Evolutionary conservation across 495 filamentous ascomycete genomes (phyloP).

Genomic region (Xylaria scruposa): DNA sequence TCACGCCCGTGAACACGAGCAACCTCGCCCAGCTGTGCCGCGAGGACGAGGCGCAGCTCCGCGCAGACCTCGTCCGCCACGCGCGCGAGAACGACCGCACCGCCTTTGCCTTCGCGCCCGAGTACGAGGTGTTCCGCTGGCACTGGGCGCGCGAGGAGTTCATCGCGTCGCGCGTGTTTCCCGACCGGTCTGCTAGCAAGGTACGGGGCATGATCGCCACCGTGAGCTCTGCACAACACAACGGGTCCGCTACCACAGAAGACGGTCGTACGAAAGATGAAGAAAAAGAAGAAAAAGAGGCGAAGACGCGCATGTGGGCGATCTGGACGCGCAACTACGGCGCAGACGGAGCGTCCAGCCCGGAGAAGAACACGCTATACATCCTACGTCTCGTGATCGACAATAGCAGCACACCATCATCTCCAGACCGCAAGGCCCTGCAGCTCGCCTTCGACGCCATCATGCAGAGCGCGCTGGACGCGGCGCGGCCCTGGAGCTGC

Average conservation of each 20-base stretch:
- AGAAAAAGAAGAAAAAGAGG: conserved; percentile 36
- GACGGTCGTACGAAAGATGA: conserved; percentile 30
- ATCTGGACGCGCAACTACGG: conserved; percentile 81
- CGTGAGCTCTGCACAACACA: not conserved
- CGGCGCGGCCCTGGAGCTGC: conserved; percentile 51
- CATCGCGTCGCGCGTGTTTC: conserved; percentile 62
- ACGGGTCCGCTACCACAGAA: not conserved
- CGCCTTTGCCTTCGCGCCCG: conserved; percentile 73
- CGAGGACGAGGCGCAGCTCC: conserved; percentile 61
- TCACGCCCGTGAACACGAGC: conserved; percentile 50
- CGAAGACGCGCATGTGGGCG: conserved; percentile 67
- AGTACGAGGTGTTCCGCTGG: conserved; percentile 78
- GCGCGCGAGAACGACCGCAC: conserved; percentile 41
- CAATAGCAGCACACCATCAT: conserved; percentile 2
- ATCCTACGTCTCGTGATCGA: conserved; percentile 82
- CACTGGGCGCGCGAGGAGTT: conserved; percentile 89
- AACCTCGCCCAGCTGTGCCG: conserved; percentile 65
- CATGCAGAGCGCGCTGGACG: conserved; percentile 46
- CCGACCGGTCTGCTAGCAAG: conserved; percentile 47
- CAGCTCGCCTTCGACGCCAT: conserved; percentile 64
- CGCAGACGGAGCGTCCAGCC: conserved; percentile 37
- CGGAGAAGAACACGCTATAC: conserved; percentile 71
- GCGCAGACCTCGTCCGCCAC: conserved; percentile 41
- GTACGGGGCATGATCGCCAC: conserved; percentile 69
- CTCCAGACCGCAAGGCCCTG: conserved; percentile 42